Percentiles rank a stretch among this genome's conserved stretches.
Conservation (phyloP, 2,329 filamentous ascomycete species). For the Aspergillus udagawae region DNA sequence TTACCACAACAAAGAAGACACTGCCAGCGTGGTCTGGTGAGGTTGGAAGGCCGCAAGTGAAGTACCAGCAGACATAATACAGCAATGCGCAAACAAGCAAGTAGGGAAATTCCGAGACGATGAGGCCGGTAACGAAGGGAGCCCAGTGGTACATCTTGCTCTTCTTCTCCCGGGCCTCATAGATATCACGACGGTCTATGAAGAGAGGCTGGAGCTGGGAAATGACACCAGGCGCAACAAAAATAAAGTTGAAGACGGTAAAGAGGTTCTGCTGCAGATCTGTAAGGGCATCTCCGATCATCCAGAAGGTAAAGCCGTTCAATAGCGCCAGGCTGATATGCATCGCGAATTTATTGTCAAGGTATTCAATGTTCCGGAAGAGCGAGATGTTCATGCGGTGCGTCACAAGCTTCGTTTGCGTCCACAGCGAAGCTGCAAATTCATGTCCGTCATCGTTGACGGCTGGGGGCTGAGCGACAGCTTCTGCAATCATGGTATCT, state of each 20-base stretch:
- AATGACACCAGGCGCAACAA: constrained; percentile 41
- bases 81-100: constrained; percentile 60
- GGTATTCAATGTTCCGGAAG: constrained; percentile 64
- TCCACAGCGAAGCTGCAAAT: constrained; percentile 60
- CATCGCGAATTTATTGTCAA: constrained; percentile 60
- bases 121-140: constrained; percentile 65
- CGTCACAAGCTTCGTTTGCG: constrained; percentile 63
- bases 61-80: constrained; percentile 73
- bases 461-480: constrained; percentile 39
- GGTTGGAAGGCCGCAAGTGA: constrained; percentile 52
- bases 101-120: constrained; percentile 67
- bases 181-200: constrained; percentile 65
- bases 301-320: constrained; percentile 60
- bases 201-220: constrained; percentile 60
- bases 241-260: too few relatives aligned
- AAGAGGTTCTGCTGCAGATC: constrained; percentile 73
- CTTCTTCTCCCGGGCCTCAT: constrained; percentile 63
- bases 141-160: constrained; percentile 70
- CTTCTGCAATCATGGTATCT: constrained; percentile 54
- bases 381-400: constrained; percentile 63
- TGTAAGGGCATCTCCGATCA: constrained; percentile 58
- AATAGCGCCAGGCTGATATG: constrained; percentile 50
- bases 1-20: too few relatives aligned
- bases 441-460: constrained; percentile 45
- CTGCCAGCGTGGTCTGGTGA: too few relatives aligned